A percentile compares a stretch with the other conserved stretches of the same genome.
These are phyloP conservation scores for Davidsoniella virescens DNA, from an alignment of 2,329 filamentous ascomycete genomes.

Conservation along the genomic window DNA sequence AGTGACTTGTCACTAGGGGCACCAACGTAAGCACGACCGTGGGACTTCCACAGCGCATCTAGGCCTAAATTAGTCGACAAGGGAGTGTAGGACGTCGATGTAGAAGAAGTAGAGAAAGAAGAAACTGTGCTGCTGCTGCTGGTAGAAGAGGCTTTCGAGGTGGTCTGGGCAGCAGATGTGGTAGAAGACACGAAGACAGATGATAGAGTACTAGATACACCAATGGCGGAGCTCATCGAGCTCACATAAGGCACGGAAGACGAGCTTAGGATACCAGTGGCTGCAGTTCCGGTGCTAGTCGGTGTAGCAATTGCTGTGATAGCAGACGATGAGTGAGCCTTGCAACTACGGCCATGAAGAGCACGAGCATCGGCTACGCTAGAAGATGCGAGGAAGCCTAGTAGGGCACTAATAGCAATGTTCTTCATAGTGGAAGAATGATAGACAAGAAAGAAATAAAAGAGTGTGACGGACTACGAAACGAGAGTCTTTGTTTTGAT, in stretches of 20 bases:
- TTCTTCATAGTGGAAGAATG: constrained; percentile 4
- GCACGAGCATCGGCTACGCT: constrained; percentile 3
- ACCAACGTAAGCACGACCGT: constrained; percentile 36
- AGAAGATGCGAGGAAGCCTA: constrained; percentile 7
- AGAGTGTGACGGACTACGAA: not conserved
- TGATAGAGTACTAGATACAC: not conserved
- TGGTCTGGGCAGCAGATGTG: not conserved
- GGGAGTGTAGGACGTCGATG: not conserved
- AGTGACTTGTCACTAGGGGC: constrained; percentile 37
- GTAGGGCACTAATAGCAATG: constrained; percentile 7
- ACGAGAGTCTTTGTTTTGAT: not conserved
- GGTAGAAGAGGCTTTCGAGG: not conserved
- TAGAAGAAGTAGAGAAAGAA: not conserved
- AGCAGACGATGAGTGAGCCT: constrained; percentile 2
- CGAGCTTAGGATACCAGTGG: not conserved
- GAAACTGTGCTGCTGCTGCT: not conserved
- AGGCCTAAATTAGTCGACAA: not conserved
- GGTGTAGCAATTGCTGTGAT: not conserved
- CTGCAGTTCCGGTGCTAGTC: not conserved
- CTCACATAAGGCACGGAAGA: not conserved
- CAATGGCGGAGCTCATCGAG: not conserved
- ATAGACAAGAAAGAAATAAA: not conserved
- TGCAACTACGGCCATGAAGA: constrained; percentile 3
- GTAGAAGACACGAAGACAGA: not conserved
- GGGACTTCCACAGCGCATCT: constrained; percentile 5